Evolutionary conservation across 768 basidiomycete genomes (phyloP).

Genomic region (Tylopilus vinaceipallidus): DNA sequence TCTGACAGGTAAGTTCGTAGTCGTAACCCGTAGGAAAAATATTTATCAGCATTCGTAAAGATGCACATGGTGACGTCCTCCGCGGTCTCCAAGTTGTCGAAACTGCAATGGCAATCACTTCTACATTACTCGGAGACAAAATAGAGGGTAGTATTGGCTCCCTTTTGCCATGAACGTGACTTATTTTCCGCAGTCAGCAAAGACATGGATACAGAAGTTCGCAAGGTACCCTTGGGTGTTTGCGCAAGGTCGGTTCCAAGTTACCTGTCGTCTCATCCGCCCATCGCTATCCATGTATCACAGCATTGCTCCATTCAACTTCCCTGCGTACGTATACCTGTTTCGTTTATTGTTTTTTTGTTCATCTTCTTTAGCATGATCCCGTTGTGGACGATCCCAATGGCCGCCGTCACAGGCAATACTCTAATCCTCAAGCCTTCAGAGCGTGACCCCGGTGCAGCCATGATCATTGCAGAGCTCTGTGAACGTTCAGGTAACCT

Average conservation of each 20-base stretch:
- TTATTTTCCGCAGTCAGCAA: constrained; percentile 62
- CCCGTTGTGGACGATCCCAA: constrained; percentile 92
- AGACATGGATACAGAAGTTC: constrained; percentile 94
- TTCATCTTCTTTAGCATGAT: constrained; percentile 66
- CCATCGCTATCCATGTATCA: constrained; percentile 1
- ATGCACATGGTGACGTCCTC: constrained; percentile 93
- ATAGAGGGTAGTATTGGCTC: constrained; percentile 65
- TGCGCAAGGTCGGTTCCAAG: constrained; percentile 53
- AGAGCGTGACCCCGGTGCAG: constrained; percentile 94
- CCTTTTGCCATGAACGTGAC: not conserved
- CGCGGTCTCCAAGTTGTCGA: constrained; percentile 91
- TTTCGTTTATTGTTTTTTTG: not conserved
- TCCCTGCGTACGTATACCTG: constrained; percentile 64
- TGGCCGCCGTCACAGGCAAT: constrained; percentile 89
- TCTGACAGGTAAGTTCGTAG: constrained; percentile 55
- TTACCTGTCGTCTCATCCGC: not conserved
- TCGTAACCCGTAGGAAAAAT: not conserved
- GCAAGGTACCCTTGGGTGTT: constrained; percentile 84
- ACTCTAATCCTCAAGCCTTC: constrained; percentile 94
- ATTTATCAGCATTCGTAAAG: constrained; percentile 35
- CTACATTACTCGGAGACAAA: constrained; percentile 85
- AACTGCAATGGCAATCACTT: constrained; percentile 76
- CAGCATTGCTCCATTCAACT: constrained; percentile 86
- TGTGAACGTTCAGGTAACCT: constrained; percentile 74
- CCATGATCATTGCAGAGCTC: constrained; percentile 96